phyloP scores from a whole-genome alignment of 2,329 filamentous ascomycete genomes.

The Pseudocercospora eumusae region DNA sequence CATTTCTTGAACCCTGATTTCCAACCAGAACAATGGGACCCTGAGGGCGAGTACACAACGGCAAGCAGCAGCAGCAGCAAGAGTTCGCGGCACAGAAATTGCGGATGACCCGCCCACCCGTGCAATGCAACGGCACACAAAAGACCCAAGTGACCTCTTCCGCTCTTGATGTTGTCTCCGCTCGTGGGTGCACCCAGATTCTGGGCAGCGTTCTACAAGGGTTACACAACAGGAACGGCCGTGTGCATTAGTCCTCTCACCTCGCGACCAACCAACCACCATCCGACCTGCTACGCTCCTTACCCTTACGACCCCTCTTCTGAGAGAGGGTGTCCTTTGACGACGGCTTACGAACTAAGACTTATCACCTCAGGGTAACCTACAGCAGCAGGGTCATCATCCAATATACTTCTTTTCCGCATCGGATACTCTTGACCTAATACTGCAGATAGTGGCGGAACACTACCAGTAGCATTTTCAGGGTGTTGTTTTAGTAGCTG shows the following conservation, averaged over 20 bases:
- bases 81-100: constrained; percentile 35
- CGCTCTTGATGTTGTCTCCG: constrained; percentile 21
- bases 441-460: constrained; percentile 12
- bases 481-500: constrained; percentile 14
- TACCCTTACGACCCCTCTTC: constrained; percentile 17
- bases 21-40: constrained; percentile 55
- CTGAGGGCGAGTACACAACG: constrained; percentile 49
- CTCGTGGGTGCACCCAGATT: constrained; percentile 26
- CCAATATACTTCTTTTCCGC: constrained; percentile 28
- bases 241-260: constrained; percentile 27
- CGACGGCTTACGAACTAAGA: constrained; percentile 41
- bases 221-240: constrained; percentile 29
- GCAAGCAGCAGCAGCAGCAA: constrained; percentile 33
- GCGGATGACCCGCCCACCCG: constrained; percentile 39
- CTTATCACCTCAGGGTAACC: constrained; percentile 42
- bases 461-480: constrained; percentile 14
- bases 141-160: constrained; percentile 24
- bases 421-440: constrained; percentile 31
- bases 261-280: constrained; percentile 20
- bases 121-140: constrained; percentile 48
- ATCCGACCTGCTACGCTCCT: constrained; percentile 25
- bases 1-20: constrained; percentile 57
- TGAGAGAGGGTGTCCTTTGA: constrained; percentile 23
- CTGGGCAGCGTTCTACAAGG: constrained; percentile 26
- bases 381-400: constrained; percentile 34